Conservation (phyloP, 805 yeast genomes). For the Hermanozyma aechmeae region DNA sequence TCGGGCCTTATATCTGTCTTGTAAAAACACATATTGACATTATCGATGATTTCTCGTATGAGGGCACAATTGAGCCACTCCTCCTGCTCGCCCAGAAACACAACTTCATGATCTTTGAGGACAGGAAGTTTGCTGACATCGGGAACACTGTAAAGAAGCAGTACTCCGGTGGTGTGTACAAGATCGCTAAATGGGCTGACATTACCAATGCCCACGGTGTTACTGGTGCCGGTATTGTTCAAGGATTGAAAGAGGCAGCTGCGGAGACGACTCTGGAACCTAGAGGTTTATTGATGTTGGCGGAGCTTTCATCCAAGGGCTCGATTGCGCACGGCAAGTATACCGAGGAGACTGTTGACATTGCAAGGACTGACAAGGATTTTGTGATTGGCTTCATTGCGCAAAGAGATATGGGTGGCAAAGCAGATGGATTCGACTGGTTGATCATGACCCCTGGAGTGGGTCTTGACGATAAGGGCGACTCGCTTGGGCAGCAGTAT, state of each 20-base stretch:
- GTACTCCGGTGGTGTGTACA: slow-evolving; percentile 82
- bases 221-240: slow-evolving; percentile 89
- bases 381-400: slow-evolving; percentile 97
- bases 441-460: slow-evolving; percentile 97
- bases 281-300: slow-evolving; percentile 88
- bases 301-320: slow-evolving; percentile 91
- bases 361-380: slow-evolving; percentile 71
- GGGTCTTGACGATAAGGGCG: slow-evolving; percentile 95
- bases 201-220: slow-evolving; percentile 97
- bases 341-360: slow-evolving; percentile 78
- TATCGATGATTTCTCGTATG: slow-evolving; percentile 78
- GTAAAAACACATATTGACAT: slow-evolving; percentile 95
- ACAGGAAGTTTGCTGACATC: slow-evolving; percentile 96
- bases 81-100: slow-evolving; percentile 67
- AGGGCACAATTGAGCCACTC: slow-evolving; percentile 69
- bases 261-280: slow-evolving; percentile 65
- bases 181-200: slow-evolving; percentile 91
- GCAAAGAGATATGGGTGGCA: slow-evolving; percentile 78
- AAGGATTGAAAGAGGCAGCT: slow-evolving; percentile 78
- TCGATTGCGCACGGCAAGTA: slow-evolving; percentile 89
- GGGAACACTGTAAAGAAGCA: slow-evolving; percentile 96
- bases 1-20: slow-evolving; percentile 88
- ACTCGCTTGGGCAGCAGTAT: slow-evolving; percentile 92
- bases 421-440: slow-evolving; percentile 88
- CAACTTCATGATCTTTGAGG: slow-evolving; percentile 89